Evolutionary conservation across 345 rosid species (phyloP).

Genomic region (Litchi chinensis): DNA sequence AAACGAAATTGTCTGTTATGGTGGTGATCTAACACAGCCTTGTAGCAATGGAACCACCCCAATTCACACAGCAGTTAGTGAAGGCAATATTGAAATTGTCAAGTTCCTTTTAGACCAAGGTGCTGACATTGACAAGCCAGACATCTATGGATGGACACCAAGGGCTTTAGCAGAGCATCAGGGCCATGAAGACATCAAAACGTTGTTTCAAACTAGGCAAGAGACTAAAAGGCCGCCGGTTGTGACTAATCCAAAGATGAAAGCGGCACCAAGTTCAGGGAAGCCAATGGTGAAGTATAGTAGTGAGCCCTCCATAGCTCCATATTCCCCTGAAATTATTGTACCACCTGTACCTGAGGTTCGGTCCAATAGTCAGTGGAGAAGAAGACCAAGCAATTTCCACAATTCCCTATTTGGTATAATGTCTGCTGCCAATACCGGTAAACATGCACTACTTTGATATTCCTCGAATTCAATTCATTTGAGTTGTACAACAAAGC

Average conservation of each 20-base stretch:
- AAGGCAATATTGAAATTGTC: conserved; percentile 62
- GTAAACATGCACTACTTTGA: conserved; percentile 26
- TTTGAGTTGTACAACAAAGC: too few relatives aligned
- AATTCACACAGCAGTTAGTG: conserved; percentile 68
- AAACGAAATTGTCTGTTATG: conserved; percentile 46
- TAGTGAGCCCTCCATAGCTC: conserved; percentile 59
- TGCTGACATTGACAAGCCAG: conserved; percentile 60
- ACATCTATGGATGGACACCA: conserved; percentile 75
- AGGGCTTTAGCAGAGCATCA: conserved; percentile 73
- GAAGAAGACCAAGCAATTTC: conserved; percentile 51
- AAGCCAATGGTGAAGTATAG: conserved; percentile 55
- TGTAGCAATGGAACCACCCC: conserved; percentile 56
- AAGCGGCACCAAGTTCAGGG: conserved; percentile 20
- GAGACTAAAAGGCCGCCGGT: conserved; percentile 9
- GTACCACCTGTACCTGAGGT: conserved; percentile 31
- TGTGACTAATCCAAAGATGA: conserved; percentile 20
- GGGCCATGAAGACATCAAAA: conserved; percentile 71
- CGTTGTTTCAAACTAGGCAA: conserved; percentile 34
- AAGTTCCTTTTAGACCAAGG: conserved; percentile 66
- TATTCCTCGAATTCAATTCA: too few relatives aligned
- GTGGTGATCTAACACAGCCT: conserved; percentile 63
- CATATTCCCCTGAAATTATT: conserved; percentile 24
- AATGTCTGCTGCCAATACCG: conserved; percentile 66
- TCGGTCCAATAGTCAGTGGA: conserved; percentile 33
- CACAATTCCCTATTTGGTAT: conserved; percentile 77